Conservation (phyloP, 1,284 basidiomycete genomes). For the Cryptococcus floricola region DNA sequence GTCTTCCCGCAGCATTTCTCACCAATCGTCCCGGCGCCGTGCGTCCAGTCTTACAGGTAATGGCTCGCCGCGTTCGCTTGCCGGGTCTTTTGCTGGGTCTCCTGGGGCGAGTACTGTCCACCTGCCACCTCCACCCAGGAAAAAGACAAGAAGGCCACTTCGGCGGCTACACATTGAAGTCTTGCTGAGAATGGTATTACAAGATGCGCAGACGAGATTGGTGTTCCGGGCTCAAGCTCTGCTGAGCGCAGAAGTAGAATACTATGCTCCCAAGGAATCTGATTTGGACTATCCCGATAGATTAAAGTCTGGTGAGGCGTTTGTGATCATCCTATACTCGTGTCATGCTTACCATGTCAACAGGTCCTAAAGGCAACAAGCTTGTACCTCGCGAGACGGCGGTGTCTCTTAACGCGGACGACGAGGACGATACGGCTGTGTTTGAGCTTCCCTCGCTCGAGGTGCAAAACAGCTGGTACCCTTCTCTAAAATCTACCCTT, state of each 20-base stretch:
- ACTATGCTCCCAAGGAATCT: constrained; percentile 64
- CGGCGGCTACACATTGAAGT: constrained; percentile 64
- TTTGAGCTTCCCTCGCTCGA: constrained; percentile 69
- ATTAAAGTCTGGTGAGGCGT: constrained; percentile 24
- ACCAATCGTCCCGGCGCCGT: not conserved
- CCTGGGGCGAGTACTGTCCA: not conserved
- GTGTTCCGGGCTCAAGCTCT: constrained; percentile 91
- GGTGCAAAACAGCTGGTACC: constrained; percentile 81
- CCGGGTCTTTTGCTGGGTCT: constrained; percentile 2
- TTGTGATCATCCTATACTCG: not conserved
- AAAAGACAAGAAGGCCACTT: constrained; percentile 42
- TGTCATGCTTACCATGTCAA: not conserved
- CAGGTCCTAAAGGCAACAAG: constrained; percentile 11
- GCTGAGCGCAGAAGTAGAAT: constrained; percentile 77
- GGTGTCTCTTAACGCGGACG: constrained; percentile 38
- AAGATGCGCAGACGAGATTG: constrained; percentile 87
- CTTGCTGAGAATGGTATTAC: constrained; percentile 78
- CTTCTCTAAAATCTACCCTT: constrained; percentile 74
- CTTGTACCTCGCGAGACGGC: constrained; percentile 15
- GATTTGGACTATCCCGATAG: constrained; percentile 83
- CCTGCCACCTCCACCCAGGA: not conserved
- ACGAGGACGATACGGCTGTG: constrained; percentile 53
- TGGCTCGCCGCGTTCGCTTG: constrained; percentile 4
- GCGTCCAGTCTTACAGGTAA: not conserved
- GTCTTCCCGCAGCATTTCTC: constrained; percentile 7